Percentiles rank a stretch among this genome's conserved stretches.
phyloP scores from a whole-genome alignment of 2,329 filamentous ascomycete genomes.

The Aspergillus latus region DNA sequence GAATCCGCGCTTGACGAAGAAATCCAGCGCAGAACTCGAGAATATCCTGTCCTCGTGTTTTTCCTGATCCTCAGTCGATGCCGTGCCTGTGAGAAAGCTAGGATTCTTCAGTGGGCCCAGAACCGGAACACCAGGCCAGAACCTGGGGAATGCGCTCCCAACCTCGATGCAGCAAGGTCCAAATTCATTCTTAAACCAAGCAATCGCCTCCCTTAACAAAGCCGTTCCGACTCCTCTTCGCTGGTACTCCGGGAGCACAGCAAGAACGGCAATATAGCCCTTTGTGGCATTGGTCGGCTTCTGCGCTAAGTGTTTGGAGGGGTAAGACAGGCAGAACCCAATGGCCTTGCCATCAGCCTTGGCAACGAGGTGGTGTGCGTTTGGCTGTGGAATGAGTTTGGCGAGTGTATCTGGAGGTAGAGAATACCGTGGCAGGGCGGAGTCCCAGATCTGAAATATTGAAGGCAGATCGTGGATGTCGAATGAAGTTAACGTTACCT shows the following conservation, averaged over 20 bases:
- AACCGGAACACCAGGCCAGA: slow-evolving; percentile 47
- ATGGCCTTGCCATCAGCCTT: slow-evolving; percentile 26
- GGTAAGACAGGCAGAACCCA: slow-evolving; percentile 43
- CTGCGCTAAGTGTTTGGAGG: slow-evolving; percentile 21
- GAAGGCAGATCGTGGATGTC: slow-evolving; percentile 31
- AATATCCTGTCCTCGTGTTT: background rate
- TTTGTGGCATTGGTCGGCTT: slow-evolving; percentile 17
- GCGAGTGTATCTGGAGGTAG: slow-evolving; percentile 30
- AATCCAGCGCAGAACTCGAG: slow-evolving; percentile 30
- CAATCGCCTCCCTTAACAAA: slow-evolving; percentile 32
- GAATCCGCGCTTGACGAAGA: slow-evolving; percentile 46
- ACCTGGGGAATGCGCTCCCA: slow-evolving; percentile 42
- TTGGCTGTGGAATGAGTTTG: slow-evolving; percentile 27
- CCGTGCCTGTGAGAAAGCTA: background rate
- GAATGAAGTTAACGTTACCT: slow-evolving; percentile 19
- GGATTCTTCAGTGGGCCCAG: background rate
- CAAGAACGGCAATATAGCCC: slow-evolving; percentile 39
- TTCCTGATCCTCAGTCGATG: background rate
- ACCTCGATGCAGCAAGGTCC: slow-evolving; percentile 27
- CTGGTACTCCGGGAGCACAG: slow-evolving; percentile 37
- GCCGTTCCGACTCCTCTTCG: slow-evolving; percentile 40
- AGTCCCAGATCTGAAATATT: slow-evolving; percentile 35
- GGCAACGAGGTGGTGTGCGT: slow-evolving; percentile 39
- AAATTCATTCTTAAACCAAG: slow-evolving; percentile 28
- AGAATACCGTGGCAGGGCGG: slow-evolving; percentile 39